Evolutionary conservation across 1,139 yeast genomes (phyloP).

Genomic region (Geotrichum reessii): DNA sequence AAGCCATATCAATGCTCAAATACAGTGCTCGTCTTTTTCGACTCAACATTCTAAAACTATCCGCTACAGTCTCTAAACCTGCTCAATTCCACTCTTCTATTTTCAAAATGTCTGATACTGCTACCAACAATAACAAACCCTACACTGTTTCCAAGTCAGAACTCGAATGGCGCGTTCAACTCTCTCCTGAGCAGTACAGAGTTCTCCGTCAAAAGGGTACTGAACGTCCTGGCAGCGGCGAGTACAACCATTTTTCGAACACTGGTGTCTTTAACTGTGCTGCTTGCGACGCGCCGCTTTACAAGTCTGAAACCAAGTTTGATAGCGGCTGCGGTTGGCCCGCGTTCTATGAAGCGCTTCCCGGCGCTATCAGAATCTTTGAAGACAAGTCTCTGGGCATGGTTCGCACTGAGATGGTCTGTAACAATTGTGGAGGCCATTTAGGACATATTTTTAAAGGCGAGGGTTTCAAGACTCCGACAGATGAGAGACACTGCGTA

Average conservation of each 20-base stretch:
- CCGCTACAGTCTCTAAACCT: background rate
- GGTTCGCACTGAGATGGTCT: slow-evolving; percentile 82
- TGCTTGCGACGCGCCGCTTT: slow-evolving; percentile 75
- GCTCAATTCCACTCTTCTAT: background rate
- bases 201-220: slow-evolving; percentile 78
- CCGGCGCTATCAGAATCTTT: slow-evolving; percentile 61
- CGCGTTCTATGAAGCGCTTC: slow-evolving; percentile 83
- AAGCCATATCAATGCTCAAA: background rate
- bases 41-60: background rate
- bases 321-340: slow-evolving; percentile 98
- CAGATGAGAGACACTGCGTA: slow-evolving; percentile 92
- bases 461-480: slow-evolving; percentile 88
- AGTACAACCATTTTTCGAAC: slow-evolving; percentile 48
- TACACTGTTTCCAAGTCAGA: slow-evolving; percentile 42
- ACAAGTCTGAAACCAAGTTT: slow-evolving; percentile 74
- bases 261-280: slow-evolving; percentile 75
- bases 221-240: slow-evolving; percentile 76
- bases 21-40: background rate
- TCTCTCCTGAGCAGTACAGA: slow-evolving; percentile 71
- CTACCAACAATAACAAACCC: slow-evolving; percentile 1
- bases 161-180: slow-evolving; percentile 73
- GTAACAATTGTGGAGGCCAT: slow-evolving; percentile 88
- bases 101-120: background rate
- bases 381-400: slow-evolving; percentile 65
- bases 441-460: slow-evolving; percentile 91